A percentile compares a stretch with the other conserved stretches of the same genome.
phyloP scores from a whole-genome alignment of 805 yeast species.

The Saturnispora sanitii region DNA sequence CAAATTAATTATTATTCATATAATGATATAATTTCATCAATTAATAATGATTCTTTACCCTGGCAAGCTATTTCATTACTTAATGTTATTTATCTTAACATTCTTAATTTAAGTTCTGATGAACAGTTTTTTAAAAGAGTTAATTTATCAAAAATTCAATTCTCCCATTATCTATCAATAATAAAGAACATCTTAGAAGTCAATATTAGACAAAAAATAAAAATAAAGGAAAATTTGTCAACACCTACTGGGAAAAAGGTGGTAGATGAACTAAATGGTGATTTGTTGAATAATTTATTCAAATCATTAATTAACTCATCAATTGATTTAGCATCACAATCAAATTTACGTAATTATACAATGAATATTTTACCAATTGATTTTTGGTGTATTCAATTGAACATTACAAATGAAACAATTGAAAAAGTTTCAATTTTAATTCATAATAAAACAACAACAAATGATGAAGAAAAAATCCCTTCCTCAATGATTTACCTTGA shows the following conservation, averaged over 20 bases:
- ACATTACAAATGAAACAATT: slow-evolving; percentile 14
- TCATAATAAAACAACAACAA: slow-evolving; percentile 16
- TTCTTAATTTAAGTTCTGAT: slow-evolving; percentile 4
- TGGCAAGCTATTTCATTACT: not conserved
- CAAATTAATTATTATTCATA: too few species aligned
- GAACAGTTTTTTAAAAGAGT: not conserved
- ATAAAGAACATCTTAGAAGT: slow-evolving; percentile 41
- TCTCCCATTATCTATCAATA: slow-evolving; percentile 34
- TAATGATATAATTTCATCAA: too few species aligned
- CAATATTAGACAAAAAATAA: too few species aligned
- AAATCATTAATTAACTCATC: not conserved
- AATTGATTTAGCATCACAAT: not conserved
- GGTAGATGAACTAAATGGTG: too few species aligned
- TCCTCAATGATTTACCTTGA: slow-evolving; percentile 8
- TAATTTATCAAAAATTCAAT: slow-evolving; percentile 23
- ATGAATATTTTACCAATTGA: slow-evolving; percentile 37
- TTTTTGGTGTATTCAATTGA: slow-evolving; percentile 42
- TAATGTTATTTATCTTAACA: slow-evolving; percentile 1
- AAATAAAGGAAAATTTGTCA: too few species aligned
- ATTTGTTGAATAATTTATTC: too few species aligned
- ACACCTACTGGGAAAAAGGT: too few species aligned
- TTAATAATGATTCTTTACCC: too few species aligned
- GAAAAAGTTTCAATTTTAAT: too few species aligned
- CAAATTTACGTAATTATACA: slow-evolving; percentile 54
- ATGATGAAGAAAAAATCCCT: slow-evolving; percentile 9